Conservation (phyloP, 2,329 filamentous ascomycete species). For the Monosporascus sp. region DNA sequence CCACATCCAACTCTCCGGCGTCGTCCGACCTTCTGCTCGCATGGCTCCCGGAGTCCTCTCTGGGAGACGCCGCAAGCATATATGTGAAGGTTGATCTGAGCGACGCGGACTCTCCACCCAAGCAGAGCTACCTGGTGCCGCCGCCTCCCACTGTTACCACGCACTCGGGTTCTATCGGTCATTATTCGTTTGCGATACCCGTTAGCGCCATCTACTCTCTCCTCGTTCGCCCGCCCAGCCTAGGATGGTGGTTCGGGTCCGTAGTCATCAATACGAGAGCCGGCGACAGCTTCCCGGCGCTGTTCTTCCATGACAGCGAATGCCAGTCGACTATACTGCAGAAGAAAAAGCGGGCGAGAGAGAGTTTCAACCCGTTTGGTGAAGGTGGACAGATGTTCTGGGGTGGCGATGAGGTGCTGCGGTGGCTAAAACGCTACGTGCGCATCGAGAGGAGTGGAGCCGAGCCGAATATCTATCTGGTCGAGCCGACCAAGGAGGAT, state of each 20-base stretch:
- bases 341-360: slow-evolving; percentile 77
- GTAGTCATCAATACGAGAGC: slow-evolving; percentile 86
- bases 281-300: slow-evolving; percentile 87
- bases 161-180: slow-evolving; percentile 64
- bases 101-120: slow-evolving; percentile 73
- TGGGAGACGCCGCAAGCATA: slow-evolving; percentile 79
- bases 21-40: slow-evolving; percentile 78
- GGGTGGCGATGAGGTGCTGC: slow-evolving; percentile 91
- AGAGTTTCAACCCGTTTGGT: slow-evolving; percentile 87
- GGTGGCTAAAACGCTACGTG: slow-evolving; percentile 84
- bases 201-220: slow-evolving; percentile 87
- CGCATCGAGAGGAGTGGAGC: slow-evolving; percentile 76
- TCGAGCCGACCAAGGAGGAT: slow-evolving; percentile 84
- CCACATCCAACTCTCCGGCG: slow-evolving; percentile 35
- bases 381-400: slow-evolving; percentile 87
- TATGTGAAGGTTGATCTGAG: slow-evolving; percentile 95
- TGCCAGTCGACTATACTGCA: slow-evolving; percentile 94
- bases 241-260: slow-evolving; percentile 98
- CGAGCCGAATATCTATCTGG: slow-evolving; percentile 85
- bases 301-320: slow-evolving; percentile 97
- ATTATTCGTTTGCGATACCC: slow-evolving; percentile 88
- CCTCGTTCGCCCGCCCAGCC: slow-evolving; percentile 80
- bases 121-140: slow-evolving; percentile 84
- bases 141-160: slow-evolving; percentile 81
- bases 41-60: slow-evolving; percentile 85